A percentile compares a stretch with the other conserved stretches of the same genome.
phyloP scores from a whole-genome alignment of 495 filamentous ascomycete genomes.

The Wilcoxina mikolae region DNA sequence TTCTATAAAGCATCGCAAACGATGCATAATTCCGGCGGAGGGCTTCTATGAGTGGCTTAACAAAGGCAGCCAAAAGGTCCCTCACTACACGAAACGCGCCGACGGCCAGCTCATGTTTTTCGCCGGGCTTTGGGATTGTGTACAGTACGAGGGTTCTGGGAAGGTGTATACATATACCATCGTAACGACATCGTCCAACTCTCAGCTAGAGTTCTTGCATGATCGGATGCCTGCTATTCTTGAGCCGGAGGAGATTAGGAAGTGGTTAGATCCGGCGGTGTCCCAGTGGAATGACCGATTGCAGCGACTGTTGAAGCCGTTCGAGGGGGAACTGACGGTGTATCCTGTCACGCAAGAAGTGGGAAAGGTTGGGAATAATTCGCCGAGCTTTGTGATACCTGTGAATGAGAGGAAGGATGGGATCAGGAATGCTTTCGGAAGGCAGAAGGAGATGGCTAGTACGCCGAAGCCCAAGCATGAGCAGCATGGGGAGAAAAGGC shows the following conservation, averaged over 20 bases:
- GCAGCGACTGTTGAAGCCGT: conserved; percentile 62
- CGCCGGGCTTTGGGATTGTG: conserved; percentile 85
- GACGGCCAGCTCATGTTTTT: conserved; percentile 78
- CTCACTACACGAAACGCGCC: conserved; percentile 64
- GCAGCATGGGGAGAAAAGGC: conserved; percentile 1
- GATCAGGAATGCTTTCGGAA: conserved; percentile 83
- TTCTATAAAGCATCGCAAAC: conserved; percentile 70
- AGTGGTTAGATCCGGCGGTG: conserved; percentile 64
- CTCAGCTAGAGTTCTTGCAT: conserved; percentile 69
- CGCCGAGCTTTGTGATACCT: conserved; percentile 64
- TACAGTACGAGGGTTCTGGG: conserved; percentile 55
- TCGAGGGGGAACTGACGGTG: conserved; percentile 60
- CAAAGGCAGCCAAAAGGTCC: conserved; percentile 56
- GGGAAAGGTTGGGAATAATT: conserved; percentile 90
- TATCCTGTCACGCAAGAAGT: conserved; percentile 82
- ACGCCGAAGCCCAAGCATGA: conserved; percentile 22
- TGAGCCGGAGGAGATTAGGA: conserved; percentile 54
- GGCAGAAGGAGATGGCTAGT: conserved; percentile 6
- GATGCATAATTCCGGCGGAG: conserved; percentile 73
- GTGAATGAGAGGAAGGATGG: conserved; percentile 75
- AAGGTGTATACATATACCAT: conserved; percentile 76
- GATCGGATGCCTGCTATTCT: conserved; percentile 92
- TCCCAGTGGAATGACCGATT: conserved; percentile 63
- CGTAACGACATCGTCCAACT: conserved; percentile 74
- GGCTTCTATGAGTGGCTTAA: conserved; percentile 97